Evolutionary conservation across 176 grass and related monocot genomes (phyloP), one percentile per base, ranked within the genome.

Genomic region (Oropetium thomaeum): DNA sequence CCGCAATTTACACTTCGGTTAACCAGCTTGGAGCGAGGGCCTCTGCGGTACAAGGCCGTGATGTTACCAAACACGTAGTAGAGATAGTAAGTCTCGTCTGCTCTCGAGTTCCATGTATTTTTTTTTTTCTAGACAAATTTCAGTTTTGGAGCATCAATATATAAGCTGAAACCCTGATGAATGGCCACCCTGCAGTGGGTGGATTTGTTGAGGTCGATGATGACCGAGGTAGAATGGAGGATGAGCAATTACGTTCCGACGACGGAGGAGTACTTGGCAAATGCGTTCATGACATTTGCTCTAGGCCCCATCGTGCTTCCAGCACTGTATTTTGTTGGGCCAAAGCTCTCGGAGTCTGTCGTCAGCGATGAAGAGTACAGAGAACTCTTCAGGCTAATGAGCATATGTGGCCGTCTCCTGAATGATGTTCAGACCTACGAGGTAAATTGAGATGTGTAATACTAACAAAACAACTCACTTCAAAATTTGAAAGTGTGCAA

Each of bases 11-110:
- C 51, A 69, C 47, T 23, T 83, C 90, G 37, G 81, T 87, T 4
- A 91, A 89, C 68, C 88, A 93, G 40, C 64, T 93, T 59, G 85
- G 85, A 79, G 77, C 60, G 39, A 87, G 61, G 78, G 90, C 88
- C 55, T 89, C 86, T 47, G 41, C 38, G 64, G 39, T 85, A 7
- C 94, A 97, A 82, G 73, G 70, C 19, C 80, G 78, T 41, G 61
- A 64, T 44, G 76, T 91, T 49, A 93, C 81, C 2, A 64, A 81
- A 33, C 83, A 97, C 67, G 59, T 97, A 58, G 49, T 72, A 16
- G 59, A 91, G 62, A 85, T 78, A 64, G 94, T 93, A 52, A 93
- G 93, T 77, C 12, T 20, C 4, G 4, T 72, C 3, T 41, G 4
- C 44, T 47, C 28, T 28, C 14, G 0, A 10, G 7, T 51, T 14